Evolutionary conservation across 1,284 basidiomycete species (phyloP), one percentile per base, ranked within the genome.

Genomic region (Ustilago sp.): DNA sequence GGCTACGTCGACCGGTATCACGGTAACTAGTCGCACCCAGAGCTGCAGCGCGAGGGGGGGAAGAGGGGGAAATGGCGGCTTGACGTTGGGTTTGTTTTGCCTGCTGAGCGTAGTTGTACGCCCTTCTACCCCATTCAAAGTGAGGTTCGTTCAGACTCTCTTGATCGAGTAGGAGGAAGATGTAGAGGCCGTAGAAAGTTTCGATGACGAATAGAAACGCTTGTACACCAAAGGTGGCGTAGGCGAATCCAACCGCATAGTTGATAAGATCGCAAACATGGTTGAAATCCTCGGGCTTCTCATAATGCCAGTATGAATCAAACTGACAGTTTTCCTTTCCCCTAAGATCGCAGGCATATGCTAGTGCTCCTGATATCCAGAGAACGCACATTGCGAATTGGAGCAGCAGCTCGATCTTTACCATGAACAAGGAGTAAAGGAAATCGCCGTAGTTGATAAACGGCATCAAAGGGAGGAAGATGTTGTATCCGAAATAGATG

Each of bases 121-220:
- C 84, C 15, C 84, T 59, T 1, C 80, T 54, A 31, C 84, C 84
- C 84, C 84, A 86, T 28, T 81, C 76, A 51, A 82, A 86, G 67
- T 82, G 80, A 6, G 81, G 80, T 64, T 86, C 84, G 65, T 80
- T 83, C 93, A 85, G 56, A 5, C 65, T 92, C 91, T 87, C 86
- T 65, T 87, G 86, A 50, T 87, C 86, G 50, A 87, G 70, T 63
- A 83, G 83, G 13, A 87, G 78, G 65, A 87, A 86, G 63, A 83
- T 84, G 79, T 87, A 87, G 28, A 77, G 41, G 11, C 74, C 79
- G 52, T 83, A 75, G 5, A 80, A 45, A 11, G 67, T 17, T 62
- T 84, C 83, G 60, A 86, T 66, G 28, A 74, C 75, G 45, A 81
- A 84, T 28, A 86, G 79, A 15, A 80, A 59, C 1, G 73, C 80